Evolutionary conservation across 306 rosid species (phyloP).

Genomic region (Pyrus betulifolia): DNA sequence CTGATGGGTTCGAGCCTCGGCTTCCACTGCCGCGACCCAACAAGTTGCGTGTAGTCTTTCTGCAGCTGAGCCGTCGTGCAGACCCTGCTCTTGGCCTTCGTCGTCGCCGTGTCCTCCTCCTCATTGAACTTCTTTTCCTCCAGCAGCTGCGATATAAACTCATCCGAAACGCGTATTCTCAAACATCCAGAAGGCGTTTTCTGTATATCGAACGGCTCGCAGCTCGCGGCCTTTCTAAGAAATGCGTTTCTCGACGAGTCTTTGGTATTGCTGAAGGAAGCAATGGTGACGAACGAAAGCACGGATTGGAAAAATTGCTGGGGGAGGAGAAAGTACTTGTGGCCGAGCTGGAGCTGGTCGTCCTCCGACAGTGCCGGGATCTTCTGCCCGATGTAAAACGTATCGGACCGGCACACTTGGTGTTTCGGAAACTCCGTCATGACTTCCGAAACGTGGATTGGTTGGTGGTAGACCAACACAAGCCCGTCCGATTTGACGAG

Average conservation of each 20-base stretch:
- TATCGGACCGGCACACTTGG: slow-evolving; percentile 29
- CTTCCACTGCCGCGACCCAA: slow-evolving; percentile 26
- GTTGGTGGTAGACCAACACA: slow-evolving; percentile 17
- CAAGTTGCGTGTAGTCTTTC: slow-evolving; percentile 31
- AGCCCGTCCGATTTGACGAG: slow-evolving; percentile 28
- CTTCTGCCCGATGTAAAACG: slow-evolving; percentile 38
- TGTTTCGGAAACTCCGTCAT: slow-evolving; percentile 27
- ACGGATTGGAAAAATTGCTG: slow-evolving; percentile 28
- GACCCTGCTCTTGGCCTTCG: not conserved
- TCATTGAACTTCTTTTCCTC: slow-evolving; percentile 4
- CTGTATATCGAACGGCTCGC: slow-evolving; percentile 27
- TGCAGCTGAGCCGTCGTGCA: slow-evolving; percentile 33
- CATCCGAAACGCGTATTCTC: slow-evolving; percentile 36
- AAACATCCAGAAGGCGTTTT: slow-evolving; percentile 24
- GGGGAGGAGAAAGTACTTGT: slow-evolving; percentile 36
- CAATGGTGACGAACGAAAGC: slow-evolving; percentile 33
- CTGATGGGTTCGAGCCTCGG: slow-evolving; percentile 32
- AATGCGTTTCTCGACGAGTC: slow-evolving; percentile 1
- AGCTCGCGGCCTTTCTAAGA: slow-evolving; percentile 18
- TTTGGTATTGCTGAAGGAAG: slow-evolving; percentile 14
- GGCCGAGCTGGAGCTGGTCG: slow-evolving; percentile 30
- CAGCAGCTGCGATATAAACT: slow-evolving; percentile 29
- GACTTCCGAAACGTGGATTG: slow-evolving; percentile 20
- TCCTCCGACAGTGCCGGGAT: slow-evolving; percentile 32
- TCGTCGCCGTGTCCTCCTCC: not conserved